Evolutionary conservation across 2,329 filamentous ascomycete species (phyloP).

Genomic region (Beauveria sp.): DNA sequence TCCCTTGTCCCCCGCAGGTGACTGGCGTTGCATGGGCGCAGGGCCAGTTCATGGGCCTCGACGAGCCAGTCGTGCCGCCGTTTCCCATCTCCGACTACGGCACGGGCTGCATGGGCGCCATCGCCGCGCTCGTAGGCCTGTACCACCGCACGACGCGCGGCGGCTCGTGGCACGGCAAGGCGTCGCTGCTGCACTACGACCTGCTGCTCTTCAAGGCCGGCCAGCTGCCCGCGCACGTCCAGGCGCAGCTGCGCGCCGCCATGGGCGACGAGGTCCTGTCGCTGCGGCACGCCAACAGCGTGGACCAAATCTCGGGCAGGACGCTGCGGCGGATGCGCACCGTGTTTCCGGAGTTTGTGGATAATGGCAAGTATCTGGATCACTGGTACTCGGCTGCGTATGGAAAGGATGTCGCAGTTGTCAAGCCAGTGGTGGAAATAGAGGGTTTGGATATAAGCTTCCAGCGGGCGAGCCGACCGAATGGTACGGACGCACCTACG

Average conservation of each 20-base stretch:
- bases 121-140: constrained; percentile 57
- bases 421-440: constrained; percentile 38
- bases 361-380: constrained; percentile 37
- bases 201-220: constrained; percentile 56
- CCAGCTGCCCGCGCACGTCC: constrained; percentile 44
- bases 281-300: constrained; percentile 53
- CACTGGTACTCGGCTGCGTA: constrained; percentile 39
- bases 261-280: constrained; percentile 47
- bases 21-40: constrained; percentile 54
- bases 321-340: constrained; percentile 47
- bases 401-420: constrained; percentile 30
- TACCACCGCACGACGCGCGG: constrained; percentile 54
- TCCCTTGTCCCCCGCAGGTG: constrained; percentile 24
- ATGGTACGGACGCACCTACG: constrained; percentile 49
- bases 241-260: constrained; percentile 40
- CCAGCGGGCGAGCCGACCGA: constrained; percentile 35
- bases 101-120: constrained; percentile 63
- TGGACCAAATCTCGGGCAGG: constrained; percentile 56
- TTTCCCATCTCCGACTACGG: constrained; percentile 61
- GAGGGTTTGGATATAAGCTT: constrained; percentile 37
- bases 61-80: constrained; percentile 58
- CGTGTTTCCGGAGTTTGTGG: constrained; percentile 47
- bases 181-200: constrained; percentile 61
- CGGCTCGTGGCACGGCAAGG: constrained; percentile 59
- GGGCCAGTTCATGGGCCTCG: constrained; percentile 51